Conservation (phyloP, 352 stramenopile genomes). For the Globisporangium radiosum region DNA sequence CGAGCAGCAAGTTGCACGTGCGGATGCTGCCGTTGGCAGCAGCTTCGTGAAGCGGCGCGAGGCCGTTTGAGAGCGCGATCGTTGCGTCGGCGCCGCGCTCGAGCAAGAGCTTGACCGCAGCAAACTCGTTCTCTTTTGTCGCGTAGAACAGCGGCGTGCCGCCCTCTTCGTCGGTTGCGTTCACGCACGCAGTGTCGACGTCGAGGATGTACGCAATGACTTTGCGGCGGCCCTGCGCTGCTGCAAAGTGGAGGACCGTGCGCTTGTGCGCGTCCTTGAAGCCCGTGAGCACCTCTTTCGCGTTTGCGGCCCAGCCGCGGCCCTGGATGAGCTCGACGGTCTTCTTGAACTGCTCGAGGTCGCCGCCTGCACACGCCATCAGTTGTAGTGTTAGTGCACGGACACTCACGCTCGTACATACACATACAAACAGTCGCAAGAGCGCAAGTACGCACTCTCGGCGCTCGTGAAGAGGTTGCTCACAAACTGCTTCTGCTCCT, state of each 20-base stretch:
- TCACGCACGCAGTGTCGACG: conserved; percentile 42
- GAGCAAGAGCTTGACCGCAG: conserved; percentile 55
- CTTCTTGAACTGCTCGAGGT: conserved; percentile 60
- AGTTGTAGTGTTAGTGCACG: conserved; percentile 1
- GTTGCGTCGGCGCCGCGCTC: conserved; percentile 48
- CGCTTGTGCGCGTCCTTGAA: conserved; percentile 83
- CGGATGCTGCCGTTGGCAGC: conserved; percentile 61
- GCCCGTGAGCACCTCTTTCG: conserved; percentile 53
- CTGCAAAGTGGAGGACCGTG: conserved; percentile 74
- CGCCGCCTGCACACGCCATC: conserved; percentile 40
- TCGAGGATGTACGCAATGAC: conserved; percentile 70
- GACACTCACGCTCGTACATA: too few relatives aligned
- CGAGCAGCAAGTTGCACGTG: conserved; percentile 44
- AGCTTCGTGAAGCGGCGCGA: conserved; percentile 60
- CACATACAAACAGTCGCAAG: not conserved
- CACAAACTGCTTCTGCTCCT: conserved; percentile 78
- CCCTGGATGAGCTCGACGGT: conserved; percentile 51
- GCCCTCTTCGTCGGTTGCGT: conserved; percentile 65
- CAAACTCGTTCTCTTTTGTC: conserved; percentile 73
- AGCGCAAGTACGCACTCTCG: conserved; percentile 39
- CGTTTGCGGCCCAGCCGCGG: conserved; percentile 44
- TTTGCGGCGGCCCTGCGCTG: conserved; percentile 70
- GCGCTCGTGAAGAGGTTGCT: conserved; percentile 60
- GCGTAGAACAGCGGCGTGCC: conserved; percentile 66
- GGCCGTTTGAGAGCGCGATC: conserved; percentile 49